Evolutionary conservation across 176 grass and related monocot genomes (phyloP), one percentile per base, ranked within the genome.

Genomic region (Phyllostachys edulis): DNA sequence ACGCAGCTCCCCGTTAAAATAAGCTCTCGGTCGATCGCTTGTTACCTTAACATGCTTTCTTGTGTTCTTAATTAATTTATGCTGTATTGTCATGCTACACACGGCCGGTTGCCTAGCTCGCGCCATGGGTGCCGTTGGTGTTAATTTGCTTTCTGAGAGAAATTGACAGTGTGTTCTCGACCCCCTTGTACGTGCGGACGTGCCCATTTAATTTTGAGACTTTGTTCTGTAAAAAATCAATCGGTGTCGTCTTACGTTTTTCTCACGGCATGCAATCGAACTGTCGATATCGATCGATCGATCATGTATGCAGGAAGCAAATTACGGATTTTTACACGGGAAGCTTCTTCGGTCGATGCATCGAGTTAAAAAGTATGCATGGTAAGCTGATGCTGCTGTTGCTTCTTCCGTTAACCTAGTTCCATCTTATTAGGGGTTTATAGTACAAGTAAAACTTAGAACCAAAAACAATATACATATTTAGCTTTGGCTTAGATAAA

Each of bases 1-100:
- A 7, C 4, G 4, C 56, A 16, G 6, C n/a, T 3, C 21, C 71
- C 60, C 20, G 44, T 73, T 76, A 83, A 82, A 87, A 87, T 83
- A 88, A 88, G 72, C 39, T 37, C 32, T 34, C 41, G n/a, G 47
- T 81, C 32, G 9, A 38, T 52, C 42, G 12, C 64, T 42, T 70
- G 63, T 21, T 54, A 27, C 44, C 14, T 72, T 34, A 29, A 55
- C 3, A 67, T 56, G 47, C 77, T 55, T 85, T 67, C 34, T 73
- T 56, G 67, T 73, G n/a, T 27, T 52, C 56, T 13, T 50, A 32
- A 18, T 71, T 51, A 55, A 87, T 57, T 7, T 52, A 16, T 55
- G 39, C 17, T 78, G 75, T 57, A 63, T n/a, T 78, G 71, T 27
- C 51, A 42, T 83, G 65, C 41, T 51, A 36, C 80, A 1, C 17